A percentile compares a stretch with the other conserved stretches of the same genome.
These are phyloP conservation scores for Berkeleyomyces rouxiae DNA, from an alignment of 2,329 filamentous ascomycete genomes.

Conservation along the genomic window DNA sequence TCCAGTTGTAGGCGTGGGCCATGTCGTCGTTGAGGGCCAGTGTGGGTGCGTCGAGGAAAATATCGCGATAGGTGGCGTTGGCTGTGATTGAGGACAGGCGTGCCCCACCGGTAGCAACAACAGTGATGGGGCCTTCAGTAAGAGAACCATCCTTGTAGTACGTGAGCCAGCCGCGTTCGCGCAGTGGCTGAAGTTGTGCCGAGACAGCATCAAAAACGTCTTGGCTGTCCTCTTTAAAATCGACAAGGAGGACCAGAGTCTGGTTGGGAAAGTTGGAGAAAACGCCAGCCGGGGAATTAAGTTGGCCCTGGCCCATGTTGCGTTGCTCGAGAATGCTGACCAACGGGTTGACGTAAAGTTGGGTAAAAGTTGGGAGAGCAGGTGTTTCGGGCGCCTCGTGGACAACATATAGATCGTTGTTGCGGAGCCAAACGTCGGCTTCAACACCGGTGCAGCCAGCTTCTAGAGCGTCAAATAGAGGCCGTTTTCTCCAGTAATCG, in stretches of 20 bases:
- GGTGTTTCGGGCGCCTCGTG: constrained; percentile 27
- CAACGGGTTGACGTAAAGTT: constrained; percentile 48
- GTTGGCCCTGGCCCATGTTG: constrained; percentile 26
- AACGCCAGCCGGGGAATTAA: constrained; percentile 30
- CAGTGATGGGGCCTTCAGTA: constrained; percentile 41
- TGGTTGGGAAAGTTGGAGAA: constrained; percentile 36
- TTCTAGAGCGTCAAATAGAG: constrained; percentile 44
- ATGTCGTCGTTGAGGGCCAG: constrained; percentile 20
- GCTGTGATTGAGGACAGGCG: constrained; percentile 38
- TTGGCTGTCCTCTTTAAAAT: constrained; percentile 45
- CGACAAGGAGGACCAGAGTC: constrained; percentile 46
- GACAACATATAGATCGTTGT: constrained; percentile 41
- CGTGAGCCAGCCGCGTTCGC: constrained; percentile 40
- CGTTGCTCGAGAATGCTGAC: constrained; percentile 39
- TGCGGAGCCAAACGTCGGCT: constrained; percentile 50
- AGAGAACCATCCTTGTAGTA: constrained; percentile 34
- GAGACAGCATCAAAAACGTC: constrained; percentile 30
- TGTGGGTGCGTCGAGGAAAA: constrained; percentile 52
- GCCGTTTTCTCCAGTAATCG: constrained; percentile 50
- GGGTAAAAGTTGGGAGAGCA: constrained; percentile 38
- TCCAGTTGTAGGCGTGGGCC: constrained; percentile 25
- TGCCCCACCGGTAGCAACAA: constrained; percentile 51
- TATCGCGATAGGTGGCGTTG: constrained; percentile 39
- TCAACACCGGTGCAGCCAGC: constrained; percentile 48
- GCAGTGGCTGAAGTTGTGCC: constrained; percentile 39